These are phyloP conservation scores for Phytophthora multivora DNA, from an alignment of 352 stramenopile species.

Conservation along the genomic window DNA sequence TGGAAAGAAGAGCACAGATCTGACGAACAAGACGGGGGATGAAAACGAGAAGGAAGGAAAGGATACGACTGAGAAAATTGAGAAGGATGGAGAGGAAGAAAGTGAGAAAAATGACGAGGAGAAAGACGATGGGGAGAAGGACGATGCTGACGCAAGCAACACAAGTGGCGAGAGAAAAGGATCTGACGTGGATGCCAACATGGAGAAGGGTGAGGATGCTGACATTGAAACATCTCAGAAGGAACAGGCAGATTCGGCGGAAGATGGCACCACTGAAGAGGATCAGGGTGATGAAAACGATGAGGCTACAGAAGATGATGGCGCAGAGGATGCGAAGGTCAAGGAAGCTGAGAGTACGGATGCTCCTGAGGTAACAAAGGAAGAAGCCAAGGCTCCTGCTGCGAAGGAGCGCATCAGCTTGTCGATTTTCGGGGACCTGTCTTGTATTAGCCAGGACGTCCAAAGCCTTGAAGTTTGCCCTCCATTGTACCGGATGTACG, in stretches of 20 bases:
- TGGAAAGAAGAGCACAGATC: constrained; percentile 1
- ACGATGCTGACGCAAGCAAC: not conserved
- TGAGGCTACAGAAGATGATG: not conserved
- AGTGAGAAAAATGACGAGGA: not conserved
- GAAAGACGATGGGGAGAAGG: not conserved
- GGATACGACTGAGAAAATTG: not conserved
- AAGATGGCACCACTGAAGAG: constrained; percentile 22
- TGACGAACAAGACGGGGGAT: not conserved
- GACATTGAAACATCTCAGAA: constrained; percentile 6
- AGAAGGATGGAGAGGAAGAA: constrained; percentile 8
- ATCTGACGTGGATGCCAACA: not conserved
- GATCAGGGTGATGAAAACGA: constrained; percentile 14
- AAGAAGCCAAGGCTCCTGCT: constrained; percentile 8
- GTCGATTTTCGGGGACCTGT: constrained; percentile 49
- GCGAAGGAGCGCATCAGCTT: constrained; percentile 50
- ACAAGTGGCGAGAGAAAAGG: not conserved
- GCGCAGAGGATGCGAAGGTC: not conserved
- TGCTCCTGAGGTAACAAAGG: not conserved
- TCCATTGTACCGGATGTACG: constrained; percentile 69
- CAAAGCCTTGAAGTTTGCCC: constrained; percentile 67
- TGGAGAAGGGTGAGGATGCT: constrained; percentile 10
- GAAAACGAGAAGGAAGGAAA: not conserved
- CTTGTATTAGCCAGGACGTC: constrained; percentile 64
- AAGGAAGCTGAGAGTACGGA: constrained; percentile 11
- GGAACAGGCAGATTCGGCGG: constrained; percentile 10